Percentiles rank a stretch among this genome's conserved stretches.
phyloP scores from a whole-genome alignment of 768 basidiomycete genomes.

The Epithele typhae region DNA sequence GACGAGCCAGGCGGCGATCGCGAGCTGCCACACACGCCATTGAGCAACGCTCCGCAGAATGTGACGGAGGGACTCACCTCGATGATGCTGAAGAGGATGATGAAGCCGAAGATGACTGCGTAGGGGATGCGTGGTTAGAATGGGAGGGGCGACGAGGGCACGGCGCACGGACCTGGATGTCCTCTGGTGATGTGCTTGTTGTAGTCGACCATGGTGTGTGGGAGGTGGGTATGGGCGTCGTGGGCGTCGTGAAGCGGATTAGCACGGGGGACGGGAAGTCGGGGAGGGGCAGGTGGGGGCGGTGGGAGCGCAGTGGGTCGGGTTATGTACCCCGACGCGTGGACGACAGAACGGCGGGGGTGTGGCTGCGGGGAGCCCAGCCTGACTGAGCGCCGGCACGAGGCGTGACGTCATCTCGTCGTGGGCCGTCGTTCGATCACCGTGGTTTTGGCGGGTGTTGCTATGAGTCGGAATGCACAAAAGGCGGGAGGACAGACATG shows the following conservation, averaged over 20 bases:
- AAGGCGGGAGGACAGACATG: no score
- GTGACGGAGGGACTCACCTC: constrained; percentile 39
- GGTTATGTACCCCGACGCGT: constrained; percentile 7
- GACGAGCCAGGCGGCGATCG: constrained; percentile 70
- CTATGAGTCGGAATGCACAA: no score
- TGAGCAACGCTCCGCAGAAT: background rate
- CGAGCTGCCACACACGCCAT: constrained; percentile 38
- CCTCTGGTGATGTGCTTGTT: constrained; percentile 18
- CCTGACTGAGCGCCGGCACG: background rate
- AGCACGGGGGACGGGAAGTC: background rate
- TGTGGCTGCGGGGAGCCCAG: background rate
- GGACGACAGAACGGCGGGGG: background rate
- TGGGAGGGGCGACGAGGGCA: background rate
- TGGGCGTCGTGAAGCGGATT: constrained; percentile 1
- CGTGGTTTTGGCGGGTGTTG: no score
- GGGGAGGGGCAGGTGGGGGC: background rate
- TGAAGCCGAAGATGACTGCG: constrained; percentile 47
- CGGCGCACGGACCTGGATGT: constrained; percentile 15
- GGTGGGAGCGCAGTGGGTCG: background rate
- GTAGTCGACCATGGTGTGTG: constrained; percentile 11
- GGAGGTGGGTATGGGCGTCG: constrained; percentile 2
- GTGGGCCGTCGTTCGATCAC: no score
- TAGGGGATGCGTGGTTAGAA: background rate
- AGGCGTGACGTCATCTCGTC: constrained; percentile 14
- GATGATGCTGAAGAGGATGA: constrained; percentile 60